Conservation (phyloP, 768 basidiomycete genomes). For the Kwoniella newhampshirensis region DNA sequence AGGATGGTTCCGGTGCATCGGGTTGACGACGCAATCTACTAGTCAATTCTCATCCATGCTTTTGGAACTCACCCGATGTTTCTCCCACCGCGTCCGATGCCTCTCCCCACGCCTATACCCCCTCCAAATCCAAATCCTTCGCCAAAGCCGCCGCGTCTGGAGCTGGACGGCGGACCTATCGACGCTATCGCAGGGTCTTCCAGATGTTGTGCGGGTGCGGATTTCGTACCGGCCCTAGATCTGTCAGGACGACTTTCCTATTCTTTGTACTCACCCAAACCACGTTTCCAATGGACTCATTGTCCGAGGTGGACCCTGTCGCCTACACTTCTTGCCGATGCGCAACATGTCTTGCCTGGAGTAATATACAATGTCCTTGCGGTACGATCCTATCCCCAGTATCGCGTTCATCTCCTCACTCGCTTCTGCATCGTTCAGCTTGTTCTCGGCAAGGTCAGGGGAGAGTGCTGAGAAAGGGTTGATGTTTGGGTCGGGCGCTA, state of each 20-base stretch:
- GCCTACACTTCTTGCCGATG: constrained; percentile 26
- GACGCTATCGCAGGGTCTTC: constrained; percentile 45
- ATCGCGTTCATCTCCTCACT: constrained; percentile 10
- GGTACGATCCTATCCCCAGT: background rate
- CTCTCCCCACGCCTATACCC: constrained; percentile 37
- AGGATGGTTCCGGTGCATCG: constrained; percentile 4
- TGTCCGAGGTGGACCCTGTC: constrained; percentile 5
- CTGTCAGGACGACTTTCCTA: background rate
- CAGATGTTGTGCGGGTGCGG: background rate
- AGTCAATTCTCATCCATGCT: constrained; percentile 6
- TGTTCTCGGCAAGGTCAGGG: constrained; percentile 21
- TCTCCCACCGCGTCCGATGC: constrained; percentile 26
- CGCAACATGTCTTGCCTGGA: constrained; percentile 21
- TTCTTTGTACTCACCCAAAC: constrained; percentile 35
- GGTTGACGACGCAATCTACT: constrained; percentile 28
- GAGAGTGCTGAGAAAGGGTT: constrained; percentile 30
- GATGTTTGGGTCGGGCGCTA: constrained; percentile 19
- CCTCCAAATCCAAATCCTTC: constrained; percentile 47
- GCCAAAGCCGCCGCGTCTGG: constrained; percentile 35
- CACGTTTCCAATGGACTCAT: constrained; percentile 30
- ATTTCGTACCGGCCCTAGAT: background rate
- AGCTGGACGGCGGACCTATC: constrained; percentile 24
- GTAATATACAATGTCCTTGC: constrained; percentile 11
- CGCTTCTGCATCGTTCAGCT: background rate
- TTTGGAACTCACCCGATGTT: constrained; percentile 34